phyloP scores from a whole-genome alignment of 306 rosid genomes.

The Prunus salicina region DNA sequence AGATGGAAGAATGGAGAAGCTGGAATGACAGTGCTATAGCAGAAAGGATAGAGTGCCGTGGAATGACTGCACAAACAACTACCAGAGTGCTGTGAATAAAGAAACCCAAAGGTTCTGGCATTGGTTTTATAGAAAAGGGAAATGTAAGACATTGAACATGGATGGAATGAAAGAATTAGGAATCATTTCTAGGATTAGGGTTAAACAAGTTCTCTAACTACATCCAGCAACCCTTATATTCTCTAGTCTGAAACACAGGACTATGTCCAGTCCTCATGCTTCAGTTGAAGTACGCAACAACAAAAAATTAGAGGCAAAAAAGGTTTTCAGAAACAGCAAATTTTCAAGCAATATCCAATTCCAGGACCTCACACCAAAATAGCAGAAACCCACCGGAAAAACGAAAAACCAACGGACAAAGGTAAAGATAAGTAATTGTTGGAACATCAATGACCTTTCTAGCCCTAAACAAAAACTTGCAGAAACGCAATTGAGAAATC shows the following conservation, averaged over 20 bases:
- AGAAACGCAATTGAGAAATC: background rate
- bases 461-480: background rate
- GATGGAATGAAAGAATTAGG: background rate
- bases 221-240: background rate
- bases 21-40: background rate
- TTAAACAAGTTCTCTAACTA: background rate
- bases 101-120: too few relatives aligned
- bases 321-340: too few relatives aligned
- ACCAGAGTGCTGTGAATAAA: background rate
- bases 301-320: background rate
- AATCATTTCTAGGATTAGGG: too few relatives aligned
- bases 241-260: background rate
- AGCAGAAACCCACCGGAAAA: background rate
- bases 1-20: background rate
- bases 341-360: background rate
- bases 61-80: background rate
- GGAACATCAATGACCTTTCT: background rate
- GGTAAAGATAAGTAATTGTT: background rate
- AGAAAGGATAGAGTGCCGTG: too few relatives aligned
- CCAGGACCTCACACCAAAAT: background rate
- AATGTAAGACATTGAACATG: background rate
- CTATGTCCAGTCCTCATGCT: background rate
- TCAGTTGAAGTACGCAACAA: background rate
- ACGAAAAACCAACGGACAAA: background rate
- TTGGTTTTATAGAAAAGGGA: background rate